These are phyloP conservation scores for Eucalyptus camaldulensis DNA, from an alignment of 345 rosid species.

Conservation along the genomic window DNA sequence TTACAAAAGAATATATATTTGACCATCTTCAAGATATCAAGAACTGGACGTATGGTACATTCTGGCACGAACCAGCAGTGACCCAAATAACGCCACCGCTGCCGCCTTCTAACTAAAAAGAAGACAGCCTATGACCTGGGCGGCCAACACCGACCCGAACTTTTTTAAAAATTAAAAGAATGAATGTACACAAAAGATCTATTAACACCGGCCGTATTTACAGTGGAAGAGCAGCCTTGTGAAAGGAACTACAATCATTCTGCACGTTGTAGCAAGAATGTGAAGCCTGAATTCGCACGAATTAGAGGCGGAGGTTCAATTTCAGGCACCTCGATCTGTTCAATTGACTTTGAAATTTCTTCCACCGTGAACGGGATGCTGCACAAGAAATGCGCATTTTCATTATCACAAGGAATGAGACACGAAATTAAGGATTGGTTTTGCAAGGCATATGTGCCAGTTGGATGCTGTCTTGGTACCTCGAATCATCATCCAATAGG, in stretches of 20 bases:
- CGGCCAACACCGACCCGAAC: background rate
- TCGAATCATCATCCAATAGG: constrained; percentile 83
- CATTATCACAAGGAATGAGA: background rate
- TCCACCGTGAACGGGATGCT: constrained; percentile 93
- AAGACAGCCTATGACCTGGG: background rate
- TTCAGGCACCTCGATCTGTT: constrained; percentile 56
- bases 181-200: background rate
- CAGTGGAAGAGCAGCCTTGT: background rate
- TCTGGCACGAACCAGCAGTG: background rate
- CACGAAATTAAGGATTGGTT: background rate
- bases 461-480: constrained; percentile 20
- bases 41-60: background rate
- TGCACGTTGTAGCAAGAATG: constrained; percentile 70
- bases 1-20: background rate
- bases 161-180: background rate
- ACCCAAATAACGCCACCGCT: background rate
- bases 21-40: background rate
- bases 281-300: constrained; percentile 71
- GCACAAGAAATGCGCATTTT: background rate
- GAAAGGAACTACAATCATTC: constrained; percentile 17
- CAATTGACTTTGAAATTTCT: constrained; percentile 75
- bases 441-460: background rate
- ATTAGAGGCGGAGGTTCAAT: constrained; percentile 80
- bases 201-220: background rate
- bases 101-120: background rate